A percentile compares a stretch with the other conserved stretches of the same genome.
phyloP scores from a whole-genome alignment of 1,284 basidiomycete genomes.

The Ustilago nuda region DNA sequence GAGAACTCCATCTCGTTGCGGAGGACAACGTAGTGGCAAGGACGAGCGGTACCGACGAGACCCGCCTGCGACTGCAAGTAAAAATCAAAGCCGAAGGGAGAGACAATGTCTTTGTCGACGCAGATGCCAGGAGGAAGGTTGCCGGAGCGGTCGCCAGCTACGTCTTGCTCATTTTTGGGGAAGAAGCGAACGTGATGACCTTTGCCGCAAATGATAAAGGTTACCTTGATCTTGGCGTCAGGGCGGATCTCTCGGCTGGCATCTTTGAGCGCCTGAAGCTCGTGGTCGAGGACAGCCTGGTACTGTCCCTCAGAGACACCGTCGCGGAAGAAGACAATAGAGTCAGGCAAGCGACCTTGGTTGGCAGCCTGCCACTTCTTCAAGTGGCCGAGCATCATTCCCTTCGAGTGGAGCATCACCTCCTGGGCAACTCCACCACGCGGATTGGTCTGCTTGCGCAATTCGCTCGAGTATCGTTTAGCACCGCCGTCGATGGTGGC shows the following conservation, averaged over 20 bases:
- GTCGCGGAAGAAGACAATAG: conserved; percentile 71
- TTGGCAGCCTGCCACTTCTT: conserved; percentile 52
- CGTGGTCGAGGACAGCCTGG: conserved; percentile 70
- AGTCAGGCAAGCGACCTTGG: conserved; percentile 67
- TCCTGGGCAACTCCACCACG: conserved; percentile 63
- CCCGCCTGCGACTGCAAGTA: conserved; percentile 64
- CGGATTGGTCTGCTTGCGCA: conserved; percentile 71
- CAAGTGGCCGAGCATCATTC: conserved; percentile 52
- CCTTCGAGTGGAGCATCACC: conserved; percentile 65
- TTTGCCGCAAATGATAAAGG: conserved; percentile 55
- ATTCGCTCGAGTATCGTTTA: conserved; percentile 67
- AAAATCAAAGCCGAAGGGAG: conserved; percentile 71
- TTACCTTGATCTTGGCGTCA: conserved; percentile 67
- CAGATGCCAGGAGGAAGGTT: conserved; percentile 70
- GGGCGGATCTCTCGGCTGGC: conserved; percentile 53
- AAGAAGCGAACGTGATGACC: conserved; percentile 71
- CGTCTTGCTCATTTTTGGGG: conserved; percentile 60
- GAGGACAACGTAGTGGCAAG: conserved; percentile 70
- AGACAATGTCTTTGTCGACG: conserved; percentile 70
- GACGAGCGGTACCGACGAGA: conserved; percentile 69
- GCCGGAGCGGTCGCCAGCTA: conserved; percentile 69
- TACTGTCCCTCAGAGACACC: conserved; percentile 73
- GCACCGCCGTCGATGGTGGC: conserved; percentile 70
- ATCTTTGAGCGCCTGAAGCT: conserved; percentile 69
- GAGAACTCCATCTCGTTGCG: conserved; percentile 69